Conservation (phyloP, 768 basidiomycete genomes). For the Filobasidium wieringae region DNA sequence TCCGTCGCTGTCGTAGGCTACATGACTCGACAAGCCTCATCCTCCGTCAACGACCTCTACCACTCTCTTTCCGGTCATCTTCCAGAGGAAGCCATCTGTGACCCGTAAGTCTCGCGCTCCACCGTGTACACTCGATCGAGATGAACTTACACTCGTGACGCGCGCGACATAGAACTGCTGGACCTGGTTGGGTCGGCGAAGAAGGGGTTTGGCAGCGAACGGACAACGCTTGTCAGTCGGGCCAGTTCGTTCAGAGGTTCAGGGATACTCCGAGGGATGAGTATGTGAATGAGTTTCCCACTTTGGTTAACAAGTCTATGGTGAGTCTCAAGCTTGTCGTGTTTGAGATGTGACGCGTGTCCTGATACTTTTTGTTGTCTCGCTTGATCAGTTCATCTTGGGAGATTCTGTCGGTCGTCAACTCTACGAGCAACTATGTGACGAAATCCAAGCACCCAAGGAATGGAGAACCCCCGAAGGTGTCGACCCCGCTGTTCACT, state of each 20-base stretch:
- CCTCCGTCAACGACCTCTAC: background rate
- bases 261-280: background rate
- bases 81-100: background rate
- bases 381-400: background rate
- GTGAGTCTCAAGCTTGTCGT: background rate
- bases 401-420: constrained; percentile 4
- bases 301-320: constrained; percentile 1
- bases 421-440: constrained; percentile 1
- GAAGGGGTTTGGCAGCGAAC: constrained; percentile 4
- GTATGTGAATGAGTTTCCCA: background rate
- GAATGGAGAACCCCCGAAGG: background rate
- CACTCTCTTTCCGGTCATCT: background rate
- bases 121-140: background rate
- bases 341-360: background rate
- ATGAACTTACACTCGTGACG: too few species aligned
- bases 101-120: background rate
- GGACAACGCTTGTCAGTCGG: background rate
- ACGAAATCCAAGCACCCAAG: background rate
- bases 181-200: background rate
- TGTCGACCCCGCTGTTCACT: background rate
- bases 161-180: background rate
- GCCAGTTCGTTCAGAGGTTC: constrained; percentile 5
- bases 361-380: background rate
- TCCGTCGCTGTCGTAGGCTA: background rate
- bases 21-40: background rate